Base-by-base conservation (phyloP, 345 rosid genomes). In the Ceriops zippeliana region DNA sequence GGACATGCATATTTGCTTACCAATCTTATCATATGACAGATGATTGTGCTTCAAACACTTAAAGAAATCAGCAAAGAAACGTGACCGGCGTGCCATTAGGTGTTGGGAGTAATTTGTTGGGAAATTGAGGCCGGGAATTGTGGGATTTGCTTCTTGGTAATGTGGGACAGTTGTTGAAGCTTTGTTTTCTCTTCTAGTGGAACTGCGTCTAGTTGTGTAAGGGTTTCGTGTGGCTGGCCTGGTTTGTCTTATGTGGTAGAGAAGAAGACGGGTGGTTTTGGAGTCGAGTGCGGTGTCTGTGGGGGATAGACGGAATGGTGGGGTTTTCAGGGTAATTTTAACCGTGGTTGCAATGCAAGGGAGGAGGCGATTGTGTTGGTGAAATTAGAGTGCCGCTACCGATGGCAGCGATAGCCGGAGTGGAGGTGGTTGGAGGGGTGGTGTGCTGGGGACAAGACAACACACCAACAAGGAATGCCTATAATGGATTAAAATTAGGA, bases 21-120 rank as follows among this genome's bases (percentile, higher is more conserved):
- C 91, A 74, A 93, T 86, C 75, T 82, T 90, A 2, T 86, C 85
- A 75, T 85, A 93, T 1, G 97, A 83, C 68, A 88, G 65, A 3
- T 70, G 68, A 79, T 88, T 83, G 80, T 93, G 96, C 73, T 93
- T 91, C 92, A 91, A 82, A 96, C 95, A 93, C 96, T 96, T 91
- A 76, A 47, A 75, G 31, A 61, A 61, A 9, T 34, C 10, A 34
- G 37, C 37, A 7, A 34, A 34, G 37, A 34, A 34, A 34, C 9
- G 1, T 6, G 37, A 34, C 9, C 9, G 9, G 37, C 37, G 9
- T 6, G 9, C 37, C 7, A 9, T 34, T 7, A 7, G 13, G 61
- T 10, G 73, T 75, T 76, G 6, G 79, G 72, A 0, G 84, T 66
- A n/a, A 77, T 76, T 26, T 80, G 80, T 0, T 70, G 74, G 75